Evolutionary conservation across 371 early-diverging fungal species (phyloP).

Genomic region (Coemansia sp.): DNA sequence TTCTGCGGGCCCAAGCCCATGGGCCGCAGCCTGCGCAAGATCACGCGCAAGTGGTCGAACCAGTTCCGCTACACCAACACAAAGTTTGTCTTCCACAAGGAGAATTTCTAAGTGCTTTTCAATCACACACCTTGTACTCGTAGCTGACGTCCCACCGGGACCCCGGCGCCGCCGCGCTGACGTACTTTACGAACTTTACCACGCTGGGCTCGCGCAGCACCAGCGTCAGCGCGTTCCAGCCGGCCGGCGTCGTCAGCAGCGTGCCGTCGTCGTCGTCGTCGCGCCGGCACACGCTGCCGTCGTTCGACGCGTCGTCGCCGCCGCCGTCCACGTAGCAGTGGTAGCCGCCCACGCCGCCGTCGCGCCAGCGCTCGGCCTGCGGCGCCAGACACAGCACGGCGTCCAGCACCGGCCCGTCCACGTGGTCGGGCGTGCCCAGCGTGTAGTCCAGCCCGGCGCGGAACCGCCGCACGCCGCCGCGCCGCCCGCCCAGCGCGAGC

Average conservation of each 20-base stretch:
- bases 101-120: slow-evolving; percentile 32
- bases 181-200: slow-evolving; percentile 75
- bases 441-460: slow-evolving; percentile 73
- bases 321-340: slow-evolving; percentile 73
- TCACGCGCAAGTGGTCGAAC: slow-evolving; percentile 38
- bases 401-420: slow-evolving; percentile 56
- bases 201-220: slow-evolving; percentile 71
- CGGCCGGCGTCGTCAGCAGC: slow-evolving; percentile 65
- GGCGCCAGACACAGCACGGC: slow-evolving; percentile 57
- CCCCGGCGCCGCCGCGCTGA: slow-evolving; percentile 65
- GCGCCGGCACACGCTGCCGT: slow-evolving; percentile 58
- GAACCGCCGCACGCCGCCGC: slow-evolving; percentile 62
- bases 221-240: slow-evolving; percentile 62
- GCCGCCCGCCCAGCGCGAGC: slow-evolving; percentile 46
- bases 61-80: slow-evolving; percentile 30
- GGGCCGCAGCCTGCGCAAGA: slow-evolving; percentile 45
- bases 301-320: slow-evolving; percentile 65
- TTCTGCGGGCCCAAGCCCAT: slow-evolving; percentile 66
- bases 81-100: slow-evolving; percentile 50
- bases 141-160: slow-evolving; percentile 76
- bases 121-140: slow-evolving; percentile 54
- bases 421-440: slow-evolving; percentile 55
- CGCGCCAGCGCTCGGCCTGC: slow-evolving; percentile 55
- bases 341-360: slow-evolving; percentile 72
- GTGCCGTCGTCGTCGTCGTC: slow-evolving; percentile 66